A percentile compares a stretch with the other conserved stretches of the same genome.
Evolutionary conservation across 2,329 filamentous ascomycete species (phyloP).

Genomic region (Colletotrichum aenigma): DNA sequence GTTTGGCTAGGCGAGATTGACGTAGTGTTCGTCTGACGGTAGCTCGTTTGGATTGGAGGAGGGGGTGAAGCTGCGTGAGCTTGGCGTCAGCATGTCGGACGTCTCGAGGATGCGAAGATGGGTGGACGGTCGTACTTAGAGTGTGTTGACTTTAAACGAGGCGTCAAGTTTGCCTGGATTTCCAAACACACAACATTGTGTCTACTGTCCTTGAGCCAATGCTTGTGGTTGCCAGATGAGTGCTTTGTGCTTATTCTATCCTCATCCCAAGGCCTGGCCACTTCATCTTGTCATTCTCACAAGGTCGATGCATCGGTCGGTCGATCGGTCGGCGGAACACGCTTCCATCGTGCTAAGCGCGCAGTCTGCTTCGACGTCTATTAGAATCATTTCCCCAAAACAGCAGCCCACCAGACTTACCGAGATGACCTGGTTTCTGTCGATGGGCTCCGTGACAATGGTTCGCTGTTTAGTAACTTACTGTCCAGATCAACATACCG

Average conservation of each 20-base stretch:
- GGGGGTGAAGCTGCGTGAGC: background rate
- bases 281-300: background rate
- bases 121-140: background rate
- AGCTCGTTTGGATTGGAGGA: background rate
- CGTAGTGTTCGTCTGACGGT: background rate
- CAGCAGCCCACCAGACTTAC: background rate
- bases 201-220: background rate
- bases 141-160: background rate
- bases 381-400: background rate
- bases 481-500: background rate
- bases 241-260: background rate
- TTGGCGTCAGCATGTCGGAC: background rate
- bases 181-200: background rate
- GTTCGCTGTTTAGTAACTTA: no score
- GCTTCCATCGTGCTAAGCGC: background rate
- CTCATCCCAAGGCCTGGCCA: background rate
- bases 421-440: no score
- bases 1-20: background rate
- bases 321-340: background rate
- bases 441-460: no score
- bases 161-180: background rate
- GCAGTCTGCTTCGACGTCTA: background rate
- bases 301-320: background rate
- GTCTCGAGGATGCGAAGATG: background rate
- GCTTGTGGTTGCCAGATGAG: background rate